Evolutionary conservation across 805 yeast species (phyloP).

Genomic region (Spathaspora arborariae): DNA sequence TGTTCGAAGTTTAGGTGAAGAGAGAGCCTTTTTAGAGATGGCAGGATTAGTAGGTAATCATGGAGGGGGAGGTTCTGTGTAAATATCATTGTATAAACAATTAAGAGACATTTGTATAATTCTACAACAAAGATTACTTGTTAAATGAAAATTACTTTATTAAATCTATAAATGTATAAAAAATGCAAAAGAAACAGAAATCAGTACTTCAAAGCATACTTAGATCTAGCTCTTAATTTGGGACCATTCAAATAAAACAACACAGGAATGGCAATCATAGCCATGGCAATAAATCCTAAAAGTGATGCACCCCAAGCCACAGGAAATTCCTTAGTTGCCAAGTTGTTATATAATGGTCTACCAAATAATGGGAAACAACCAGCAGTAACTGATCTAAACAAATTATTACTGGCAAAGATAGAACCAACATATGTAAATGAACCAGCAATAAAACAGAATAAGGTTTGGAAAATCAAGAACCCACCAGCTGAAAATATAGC

Average conservation of each 20-base stretch:
- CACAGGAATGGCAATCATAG: conserved; percentile 46
- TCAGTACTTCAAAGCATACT: conserved; percentile 19
- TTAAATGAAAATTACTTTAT: not conserved
- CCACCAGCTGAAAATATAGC: conserved; percentile 36
- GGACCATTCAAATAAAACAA: conserved; percentile 41
- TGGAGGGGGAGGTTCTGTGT: not conserved
- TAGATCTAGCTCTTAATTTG: conserved; percentile 37
- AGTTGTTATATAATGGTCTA: conserved; percentile 49
- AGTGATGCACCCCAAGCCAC: conserved; percentile 52
- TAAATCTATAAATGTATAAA: not conserved
- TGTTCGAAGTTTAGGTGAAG: conserved; percentile 66
- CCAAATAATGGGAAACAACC: conserved; percentile 65
- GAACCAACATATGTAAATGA: conserved; percentile 48
- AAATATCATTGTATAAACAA: not conserved
- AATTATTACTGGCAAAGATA: conserved; percentile 52
- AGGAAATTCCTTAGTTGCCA: conserved; percentile 47
- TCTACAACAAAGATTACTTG: not conserved
- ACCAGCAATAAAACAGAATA: conserved; percentile 45
- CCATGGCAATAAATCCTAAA: conserved; percentile 42
- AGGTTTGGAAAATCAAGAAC: conserved; percentile 46
- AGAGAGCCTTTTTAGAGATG: conserved; percentile 80
- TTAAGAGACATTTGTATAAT: not conserved
- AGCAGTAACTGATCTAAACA: conserved; percentile 46
- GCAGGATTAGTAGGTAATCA: conserved; percentile 56
- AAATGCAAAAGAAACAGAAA: conserved; percentile 7